Evolutionary conservation across 2,329 filamentous ascomycete species (phyloP), one percentile per base, ranked within the genome.

Genomic region (Cercospora sesami): DNA sequence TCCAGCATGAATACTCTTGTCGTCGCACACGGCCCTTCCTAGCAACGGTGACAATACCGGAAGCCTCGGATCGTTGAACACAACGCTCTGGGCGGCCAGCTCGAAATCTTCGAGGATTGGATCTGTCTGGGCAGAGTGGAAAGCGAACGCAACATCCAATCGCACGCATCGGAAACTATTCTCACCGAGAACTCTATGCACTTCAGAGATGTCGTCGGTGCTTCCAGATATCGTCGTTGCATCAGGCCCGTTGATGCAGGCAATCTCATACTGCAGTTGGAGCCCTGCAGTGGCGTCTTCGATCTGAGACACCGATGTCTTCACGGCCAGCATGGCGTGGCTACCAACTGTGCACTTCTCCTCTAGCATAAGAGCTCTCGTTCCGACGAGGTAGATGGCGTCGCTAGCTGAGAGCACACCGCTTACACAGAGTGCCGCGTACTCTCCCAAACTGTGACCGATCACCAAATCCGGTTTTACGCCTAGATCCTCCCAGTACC

Each of bases 401-500:
- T 72, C 70, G 18, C n/a, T 60, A 53, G 79, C 79, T 4, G 77
- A 75, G 2, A 81, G 48, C 1, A 81, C 79, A 2, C 76, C 77
- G n/a, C 79, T 75, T 5, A 71, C 71, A 61, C 76, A 61, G 3
- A 82, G 63, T 4, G 80, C 80, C 3, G 79, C 78, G 67, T 80
- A 82, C 65, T 81, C 79, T 26, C 80, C 80, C 3, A 82, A 71
- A 63, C 75, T 74, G 62, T 79, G 77, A 0, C 78, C 78, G 3
- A 77, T 63, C 6, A 78, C 75, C 1, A 71, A 62, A 9, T 63
- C 60, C 3, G 78, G 76, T 33, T 63, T 60, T 7, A 79, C 60
- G 14, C 76, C 75, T 3, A 81, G 71, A 1, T 76, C 75, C 0
- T 36, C 60, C 72, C 70, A 73, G 33, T 73, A 68, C n/a, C 68